phyloP scores from a whole-genome alignment of 768 basidiomycete genomes.

The Flagelloscypha sp. region DNA sequence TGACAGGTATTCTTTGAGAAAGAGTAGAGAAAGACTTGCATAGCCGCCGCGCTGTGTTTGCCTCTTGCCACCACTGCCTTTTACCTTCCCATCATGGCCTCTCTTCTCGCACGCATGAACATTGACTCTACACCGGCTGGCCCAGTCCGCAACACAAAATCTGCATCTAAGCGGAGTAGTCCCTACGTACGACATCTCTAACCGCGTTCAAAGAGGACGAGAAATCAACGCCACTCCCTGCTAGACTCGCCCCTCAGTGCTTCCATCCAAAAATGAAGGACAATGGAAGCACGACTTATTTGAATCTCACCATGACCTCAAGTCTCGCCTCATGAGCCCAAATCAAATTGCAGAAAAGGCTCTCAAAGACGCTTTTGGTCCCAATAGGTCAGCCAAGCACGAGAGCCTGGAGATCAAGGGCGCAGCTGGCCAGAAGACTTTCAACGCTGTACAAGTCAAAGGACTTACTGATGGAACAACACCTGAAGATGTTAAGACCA shows the following conservation, averaged over 20 bases:
- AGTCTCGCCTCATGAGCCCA: slow-evolving; percentile 53
- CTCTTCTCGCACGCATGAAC: slow-evolving; percentile 53
- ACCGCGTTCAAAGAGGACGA: slow-evolving; percentile 9
- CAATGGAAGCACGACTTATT: slow-evolving; percentile 70
- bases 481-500: slow-evolving; percentile 76
- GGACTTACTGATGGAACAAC: slow-evolving; percentile 73
- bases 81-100: slow-evolving; percentile 33
- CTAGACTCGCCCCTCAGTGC: slow-evolving; percentile 47
- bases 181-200: slow-evolving; percentile 44
- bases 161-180: slow-evolving; percentile 26
- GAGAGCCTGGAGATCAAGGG: slow-evolving; percentile 64
- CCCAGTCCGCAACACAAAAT: slow-evolving; percentile 37
- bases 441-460: slow-evolving; percentile 68
- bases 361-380: slow-evolving; percentile 48
- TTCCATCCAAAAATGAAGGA: slow-evolving; percentile 56
- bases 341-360: slow-evolving; percentile 50
- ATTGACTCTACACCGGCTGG: slow-evolving; percentile 32
- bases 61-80: slow-evolving; percentile 10
- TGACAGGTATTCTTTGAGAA: too few species aligned
- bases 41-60: slow-evolving; percentile 4
- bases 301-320: slow-evolving; percentile 52
- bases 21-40: too few species aligned
- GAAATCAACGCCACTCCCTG: slow-evolving; percentile 17
- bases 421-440: slow-evolving; percentile 37
- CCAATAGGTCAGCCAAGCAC: slow-evolving; percentile 18